Percentiles rank a stretch among this genome's conserved stretches.
These are phyloP conservation scores for Athelia sp. DNA, from an alignment of 1,284 basidiomycete genomes.

Conservation along the genomic window DNA sequence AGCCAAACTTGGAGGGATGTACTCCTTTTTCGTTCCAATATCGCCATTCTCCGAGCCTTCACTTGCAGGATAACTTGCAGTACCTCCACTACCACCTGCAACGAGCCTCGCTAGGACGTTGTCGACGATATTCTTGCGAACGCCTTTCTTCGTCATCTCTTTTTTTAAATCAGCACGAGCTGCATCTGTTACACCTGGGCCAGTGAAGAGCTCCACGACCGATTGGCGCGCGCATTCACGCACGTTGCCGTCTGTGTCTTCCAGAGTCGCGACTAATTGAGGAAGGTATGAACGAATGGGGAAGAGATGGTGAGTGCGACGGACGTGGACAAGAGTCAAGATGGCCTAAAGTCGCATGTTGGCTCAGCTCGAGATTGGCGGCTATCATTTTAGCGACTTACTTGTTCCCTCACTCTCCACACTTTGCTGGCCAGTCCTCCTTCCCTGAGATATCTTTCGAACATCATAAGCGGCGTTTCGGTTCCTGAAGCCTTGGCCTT, in stretches of 20 bases:
- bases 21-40: conserved; percentile 43
- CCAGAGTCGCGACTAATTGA: conserved; percentile 77
- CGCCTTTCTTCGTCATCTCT: conserved; percentile 78
- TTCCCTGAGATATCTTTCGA: conserved; percentile 75
- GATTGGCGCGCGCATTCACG: conserved; percentile 81
- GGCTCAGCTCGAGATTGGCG: too few relatives aligned
- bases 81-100: conserved; percentile 28
- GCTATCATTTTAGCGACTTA: conserved; percentile 27
- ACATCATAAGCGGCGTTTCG: conserved; percentile 71
- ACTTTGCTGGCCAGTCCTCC: conserved; percentile 72
- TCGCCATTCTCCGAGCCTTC: conserved; percentile 62
- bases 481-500: conserved; percentile 61
- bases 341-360: conserved; percentile 43
- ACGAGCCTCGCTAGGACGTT: conserved; percentile 61
- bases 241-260: conserved; percentile 89
- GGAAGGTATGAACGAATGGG: conserved; percentile 83
- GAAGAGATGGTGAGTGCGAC: conserved; percentile 63
- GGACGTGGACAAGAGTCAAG: conserved; percentile 62
- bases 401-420: conserved; percentile 81
- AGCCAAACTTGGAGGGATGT: conserved; percentile 69
- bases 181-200: conserved; percentile 73
- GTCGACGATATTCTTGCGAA: conserved; percentile 84
- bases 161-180: conserved; percentile 93
- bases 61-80: conserved; percentile 39
- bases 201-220: conserved; percentile 81